These are phyloP conservation scores for Sordariomycetes sp. DNA, from an alignment of 2,329 filamentous ascomycete genomes.

Conservation along the genomic window DNA sequence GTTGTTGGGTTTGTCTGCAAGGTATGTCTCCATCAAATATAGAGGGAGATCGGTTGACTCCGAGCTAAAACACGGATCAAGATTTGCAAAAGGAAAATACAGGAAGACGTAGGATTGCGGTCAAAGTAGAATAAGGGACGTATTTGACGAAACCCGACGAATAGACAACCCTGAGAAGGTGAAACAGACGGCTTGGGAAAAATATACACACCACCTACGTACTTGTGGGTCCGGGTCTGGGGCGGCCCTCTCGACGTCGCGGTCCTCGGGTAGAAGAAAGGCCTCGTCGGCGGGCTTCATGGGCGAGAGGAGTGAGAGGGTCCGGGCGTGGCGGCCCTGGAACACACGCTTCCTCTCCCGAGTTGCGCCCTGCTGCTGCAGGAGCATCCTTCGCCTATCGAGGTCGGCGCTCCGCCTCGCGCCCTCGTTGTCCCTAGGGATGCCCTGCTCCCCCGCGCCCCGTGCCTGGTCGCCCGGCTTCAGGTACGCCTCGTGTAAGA, in stretches of 20 bases:
- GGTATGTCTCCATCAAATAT: not conserved
- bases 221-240: not conserved
- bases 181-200: no score
- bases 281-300: constrained; percentile 26
- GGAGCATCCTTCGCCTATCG: constrained; percentile 58
- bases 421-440: constrained; percentile 23
- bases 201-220: no score
- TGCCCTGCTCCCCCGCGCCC: constrained; percentile 6
- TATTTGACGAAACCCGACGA: not conserved
- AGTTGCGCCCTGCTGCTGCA: constrained; percentile 32
- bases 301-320: constrained; percentile 73
- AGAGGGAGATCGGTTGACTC: not conserved
- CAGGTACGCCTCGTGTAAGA: constrained; percentile 60
- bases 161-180: no score
- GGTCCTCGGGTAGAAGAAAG: constrained; percentile 20
- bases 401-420: constrained; percentile 42
- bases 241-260: constrained; percentile 24
- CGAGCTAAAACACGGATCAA: not conserved
- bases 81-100: not conserved
- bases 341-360: constrained; percentile 48
- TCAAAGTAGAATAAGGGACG: not conserved
- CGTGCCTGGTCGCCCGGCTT: constrained; percentile 29
- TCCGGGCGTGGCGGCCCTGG: constrained; percentile 47
- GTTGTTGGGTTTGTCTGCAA: not conserved
- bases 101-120: not conserved